Evolutionary conservation across 345 rosid species (phyloP).

Genomic region (Euphorbia lathyris): DNA sequence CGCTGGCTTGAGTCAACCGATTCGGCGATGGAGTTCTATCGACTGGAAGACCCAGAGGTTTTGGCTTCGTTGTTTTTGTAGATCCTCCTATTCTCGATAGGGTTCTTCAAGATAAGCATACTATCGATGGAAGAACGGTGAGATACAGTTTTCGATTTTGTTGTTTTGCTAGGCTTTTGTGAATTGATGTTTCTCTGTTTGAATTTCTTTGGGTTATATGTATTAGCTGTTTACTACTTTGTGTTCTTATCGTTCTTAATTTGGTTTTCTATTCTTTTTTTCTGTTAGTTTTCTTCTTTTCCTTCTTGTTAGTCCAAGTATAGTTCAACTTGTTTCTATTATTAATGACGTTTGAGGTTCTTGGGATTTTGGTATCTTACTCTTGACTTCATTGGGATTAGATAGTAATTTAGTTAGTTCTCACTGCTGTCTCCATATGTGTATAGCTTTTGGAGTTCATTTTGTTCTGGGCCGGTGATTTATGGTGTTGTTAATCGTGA

Average conservation of each 20-base stretch:
- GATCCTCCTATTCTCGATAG: conserved; percentile 62
- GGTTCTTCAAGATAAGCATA: conserved; percentile 72
- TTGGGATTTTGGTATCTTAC: not conserved
- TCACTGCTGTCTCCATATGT: not conserved
- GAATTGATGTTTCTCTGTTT: not conserved
- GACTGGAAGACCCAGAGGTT: conserved; percentile 80
- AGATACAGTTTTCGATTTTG: conserved; percentile 11
- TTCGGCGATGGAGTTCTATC: too few relatives aligned
- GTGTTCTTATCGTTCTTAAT: not conserved
- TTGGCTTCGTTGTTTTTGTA: conserved; percentile 79
- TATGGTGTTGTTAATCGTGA: not conserved
- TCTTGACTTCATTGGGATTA: not conserved
- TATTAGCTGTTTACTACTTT: not conserved
- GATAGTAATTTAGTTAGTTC: not conserved
- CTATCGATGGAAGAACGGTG: conserved; percentile 78
- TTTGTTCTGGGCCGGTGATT: not conserved
- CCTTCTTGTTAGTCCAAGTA: too few relatives aligned
- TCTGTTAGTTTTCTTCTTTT: too few relatives aligned
- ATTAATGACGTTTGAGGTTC: not conserved
- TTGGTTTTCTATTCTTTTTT: too few relatives aligned
- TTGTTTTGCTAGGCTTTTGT: not conserved
- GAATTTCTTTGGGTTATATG: not conserved
- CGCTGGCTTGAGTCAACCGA: too few relatives aligned
- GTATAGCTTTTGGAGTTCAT: not conserved
- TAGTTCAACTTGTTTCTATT: not conserved